These are phyloP conservation scores for Reticulascus tulasneorum DNA, from an alignment of 2,329 filamentous ascomycete genomes.

Conservation along the genomic window DNA sequence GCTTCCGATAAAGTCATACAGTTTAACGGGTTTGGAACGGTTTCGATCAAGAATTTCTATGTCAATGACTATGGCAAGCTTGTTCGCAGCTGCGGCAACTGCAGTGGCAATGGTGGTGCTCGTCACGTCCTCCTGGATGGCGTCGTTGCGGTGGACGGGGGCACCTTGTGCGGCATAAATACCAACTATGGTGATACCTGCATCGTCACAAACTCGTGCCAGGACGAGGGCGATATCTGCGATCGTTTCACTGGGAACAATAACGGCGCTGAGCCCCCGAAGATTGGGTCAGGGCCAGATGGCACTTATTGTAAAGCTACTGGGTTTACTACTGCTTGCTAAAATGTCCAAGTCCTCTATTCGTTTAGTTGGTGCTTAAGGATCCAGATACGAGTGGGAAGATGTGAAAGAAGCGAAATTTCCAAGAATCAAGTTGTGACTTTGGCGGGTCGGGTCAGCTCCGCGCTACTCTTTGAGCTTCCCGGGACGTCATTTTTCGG, in stretches of 20 bases:
- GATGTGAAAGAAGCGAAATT: no score
- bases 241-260: slow-evolving; percentile 32
- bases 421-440: no score
- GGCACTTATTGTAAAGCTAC: slow-evolving; percentile 25
- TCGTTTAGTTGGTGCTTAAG: no score
- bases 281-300: slow-evolving; percentile 33
- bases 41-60: slow-evolving; percentile 36
- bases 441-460: no score
- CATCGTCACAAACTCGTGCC: slow-evolving; percentile 35
- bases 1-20: slow-evolving; percentile 37
- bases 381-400: no score
- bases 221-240: slow-evolving; percentile 24
- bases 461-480: no score
- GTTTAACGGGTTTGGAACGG: slow-evolving; percentile 37
- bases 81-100: slow-evolving; percentile 48
- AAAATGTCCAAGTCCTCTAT: no score
- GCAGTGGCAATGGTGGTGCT: slow-evolving; percentile 32
- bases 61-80: slow-evolving; percentile 46
- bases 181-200: slow-evolving; percentile 46
- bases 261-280: slow-evolving; percentile 29
- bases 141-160: slow-evolving; percentile 35
- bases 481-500: no score
- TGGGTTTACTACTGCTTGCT: slow-evolving; percentile 14
- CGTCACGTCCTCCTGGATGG: slow-evolving; percentile 41
- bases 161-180: slow-evolving; percentile 44